phyloP scores from a whole-genome alignment of 768 basidiomycete genomes.

The Antrodiella citrinella region DNA sequence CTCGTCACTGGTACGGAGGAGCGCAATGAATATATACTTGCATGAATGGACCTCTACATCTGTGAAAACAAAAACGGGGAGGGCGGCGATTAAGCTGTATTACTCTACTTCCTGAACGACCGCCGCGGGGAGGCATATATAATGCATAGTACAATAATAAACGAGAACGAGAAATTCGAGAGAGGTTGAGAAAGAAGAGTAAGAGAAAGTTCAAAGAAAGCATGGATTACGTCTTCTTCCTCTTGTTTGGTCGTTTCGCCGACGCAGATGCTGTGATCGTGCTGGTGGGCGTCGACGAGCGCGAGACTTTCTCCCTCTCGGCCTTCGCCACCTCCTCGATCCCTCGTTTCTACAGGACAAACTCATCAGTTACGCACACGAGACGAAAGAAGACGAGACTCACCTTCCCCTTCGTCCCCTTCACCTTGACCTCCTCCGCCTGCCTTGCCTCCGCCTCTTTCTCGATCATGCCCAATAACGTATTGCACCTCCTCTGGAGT shows the following conservation, averaged over 20 bases:
- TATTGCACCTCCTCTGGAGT: slow-evolving; percentile 80
- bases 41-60: too few relatives aligned
- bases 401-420: slow-evolving; percentile 50
- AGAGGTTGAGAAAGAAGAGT: slow-evolving; percentile 3
- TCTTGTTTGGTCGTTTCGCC: slow-evolving; percentile 56
- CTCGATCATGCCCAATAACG: slow-evolving; percentile 82
- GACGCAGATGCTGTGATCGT: slow-evolving; percentile 32
- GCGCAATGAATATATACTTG: too few relatives aligned
- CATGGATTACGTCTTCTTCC: slow-evolving; percentile 50
- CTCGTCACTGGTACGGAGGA: too few relatives aligned
- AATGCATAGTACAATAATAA: neutral
- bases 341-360: slow-evolving; percentile 60
- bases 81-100: too few relatives aligned
- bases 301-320: slow-evolving; percentile 36
- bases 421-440: slow-evolving; percentile 59
- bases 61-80: too few relatives aligned
- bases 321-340: slow-evolving; percentile 57
- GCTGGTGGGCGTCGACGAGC: slow-evolving; percentile 54
- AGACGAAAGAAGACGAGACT: slow-evolving; percentile 9
- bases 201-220: neutral
- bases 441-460: slow-evolving; percentile 73
- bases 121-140: too few relatives aligned
- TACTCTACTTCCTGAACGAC: too few relatives aligned
- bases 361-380: neutral
- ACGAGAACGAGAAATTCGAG: neutral